Conservation (phyloP, 2,329 filamentous ascomycete species). For the Neofusicoccum kwambonambiense region DNA sequence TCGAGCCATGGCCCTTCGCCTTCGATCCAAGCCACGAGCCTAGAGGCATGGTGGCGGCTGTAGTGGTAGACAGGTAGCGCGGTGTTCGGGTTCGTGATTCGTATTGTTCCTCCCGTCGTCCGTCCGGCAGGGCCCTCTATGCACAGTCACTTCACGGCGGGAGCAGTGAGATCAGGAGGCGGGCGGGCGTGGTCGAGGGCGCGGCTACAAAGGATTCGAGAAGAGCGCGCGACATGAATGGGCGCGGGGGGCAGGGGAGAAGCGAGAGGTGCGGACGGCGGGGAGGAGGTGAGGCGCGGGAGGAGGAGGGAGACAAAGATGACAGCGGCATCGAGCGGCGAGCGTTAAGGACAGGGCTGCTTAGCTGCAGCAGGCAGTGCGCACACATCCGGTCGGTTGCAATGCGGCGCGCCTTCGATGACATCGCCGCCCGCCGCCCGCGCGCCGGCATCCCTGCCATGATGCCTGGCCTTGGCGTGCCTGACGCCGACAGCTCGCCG, state of each 20-base stretch:
- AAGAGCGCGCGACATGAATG: neutral
- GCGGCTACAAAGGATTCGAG: neutral
- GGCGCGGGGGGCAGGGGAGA: neutral
- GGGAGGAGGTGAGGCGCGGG: neutral
- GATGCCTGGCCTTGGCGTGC: neutral
- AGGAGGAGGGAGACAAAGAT: neutral
- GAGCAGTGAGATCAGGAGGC: neutral
- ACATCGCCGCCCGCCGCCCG: constrained; percentile 7
- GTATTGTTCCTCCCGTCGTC: neutral
- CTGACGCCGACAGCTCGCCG: neutral
- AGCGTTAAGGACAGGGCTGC: neutral
- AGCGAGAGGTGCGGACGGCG: neutral
- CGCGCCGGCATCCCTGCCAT: neutral
- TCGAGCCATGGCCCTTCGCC: constrained; percentile 40
- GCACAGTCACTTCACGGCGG: neutral
- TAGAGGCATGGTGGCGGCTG: constrained; percentile 8
- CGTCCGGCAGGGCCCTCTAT: neutral
- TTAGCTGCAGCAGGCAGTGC: neutral
- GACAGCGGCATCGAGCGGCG: constrained; percentile 10
- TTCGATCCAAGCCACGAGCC: constrained; percentile 37
- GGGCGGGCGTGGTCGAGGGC: neutral
- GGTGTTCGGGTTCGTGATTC: neutral
- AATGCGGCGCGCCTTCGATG: constrained; percentile 11
- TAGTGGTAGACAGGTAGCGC: neutral
- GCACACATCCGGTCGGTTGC: neutral